Evolutionary conservation across 495 filamentous ascomycete genomes (phyloP).

Genomic region (Xylaria castorea): DNA sequence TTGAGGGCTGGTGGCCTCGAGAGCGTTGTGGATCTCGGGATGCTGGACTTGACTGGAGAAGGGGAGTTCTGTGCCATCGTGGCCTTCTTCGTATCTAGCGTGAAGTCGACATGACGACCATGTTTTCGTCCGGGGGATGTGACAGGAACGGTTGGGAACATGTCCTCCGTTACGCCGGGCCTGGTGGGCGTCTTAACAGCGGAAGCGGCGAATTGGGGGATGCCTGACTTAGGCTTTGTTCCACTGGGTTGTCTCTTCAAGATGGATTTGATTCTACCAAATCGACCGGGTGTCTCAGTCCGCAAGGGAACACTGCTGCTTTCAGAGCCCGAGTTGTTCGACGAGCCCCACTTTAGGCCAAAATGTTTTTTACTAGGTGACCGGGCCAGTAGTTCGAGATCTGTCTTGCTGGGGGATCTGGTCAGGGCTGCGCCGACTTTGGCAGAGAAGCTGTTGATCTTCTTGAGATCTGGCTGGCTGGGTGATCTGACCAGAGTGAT

Average conservation of each 20-base stretch:
- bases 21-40: conserved; percentile 49
- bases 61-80: conserved; percentile 49
- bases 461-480: conserved; percentile 43
- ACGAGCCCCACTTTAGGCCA: conserved; percentile 25
- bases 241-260: conserved; percentile 49
- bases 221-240: conserved; percentile 45
- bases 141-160: conserved; percentile 51
- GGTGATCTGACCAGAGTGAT: conserved; percentile 43
- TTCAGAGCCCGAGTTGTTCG: conserved; percentile 15
- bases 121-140: conserved; percentile 56
- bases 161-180: conserved; percentile 44
- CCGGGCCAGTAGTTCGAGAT: conserved; percentile 29
- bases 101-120: conserved; percentile 55
- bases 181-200: conserved; percentile 53
- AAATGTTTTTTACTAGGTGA: conserved; percentile 47
- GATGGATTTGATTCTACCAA: conserved; percentile 59
- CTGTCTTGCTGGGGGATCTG: conserved; percentile 29
- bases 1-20: conserved; percentile 33
- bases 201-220: conserved; percentile 45
- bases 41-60: conserved; percentile 56
- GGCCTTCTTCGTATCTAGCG: conserved; percentile 50
- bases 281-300: conserved; percentile 49
- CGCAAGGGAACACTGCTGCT: conserved; percentile 32
- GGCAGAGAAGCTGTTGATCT: conserved; percentile 47
- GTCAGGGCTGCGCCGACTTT: conserved; percentile 34